These are phyloP conservation scores for Yamadazyma sp. DNA, from an alignment of 805 yeast genomes.

Conservation along the genomic window DNA sequence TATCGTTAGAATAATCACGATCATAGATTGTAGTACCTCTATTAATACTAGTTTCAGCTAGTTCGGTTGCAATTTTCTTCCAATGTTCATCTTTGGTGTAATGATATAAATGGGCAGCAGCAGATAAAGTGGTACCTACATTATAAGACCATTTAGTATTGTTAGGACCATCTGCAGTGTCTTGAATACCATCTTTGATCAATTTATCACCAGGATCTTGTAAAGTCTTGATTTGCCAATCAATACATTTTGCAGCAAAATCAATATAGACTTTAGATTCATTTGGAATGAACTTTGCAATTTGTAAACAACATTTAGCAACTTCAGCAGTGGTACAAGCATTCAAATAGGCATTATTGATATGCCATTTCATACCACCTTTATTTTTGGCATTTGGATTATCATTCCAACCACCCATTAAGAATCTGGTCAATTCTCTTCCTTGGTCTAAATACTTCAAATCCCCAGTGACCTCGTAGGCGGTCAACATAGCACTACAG, in stretches of 20 bases:
- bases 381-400: slow-evolving; percentile 38
- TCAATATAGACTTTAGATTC: slow-evolving; percentile 47
- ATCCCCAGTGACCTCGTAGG: slow-evolving; percentile 65
- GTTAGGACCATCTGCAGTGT: slow-evolving; percentile 40
- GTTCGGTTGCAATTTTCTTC: slow-evolving; percentile 42
- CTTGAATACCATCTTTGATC: slow-evolving; percentile 59
- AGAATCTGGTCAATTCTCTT: slow-evolving; percentile 54
- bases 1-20: slow-evolving; percentile 54
- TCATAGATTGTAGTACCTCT: slow-evolving; percentile 56
- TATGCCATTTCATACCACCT: slow-evolving; percentile 72
- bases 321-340: slow-evolving; percentile 68
- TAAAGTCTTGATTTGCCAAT: slow-evolving; percentile 53
- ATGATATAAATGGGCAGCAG: slow-evolving; percentile 47
- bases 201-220: slow-evolving; percentile 54
- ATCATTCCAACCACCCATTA: slow-evolving; percentile 63
- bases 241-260: slow-evolving; percentile 58
- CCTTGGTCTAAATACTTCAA: slow-evolving; percentile 51
- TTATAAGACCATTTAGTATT: slow-evolving; percentile 64
- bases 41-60: slow-evolving; percentile 59
- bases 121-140: slow-evolving; percentile 61
- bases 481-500: slow-evolving; percentile 59
- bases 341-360: slow-evolving; percentile 54
- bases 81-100: slow-evolving; percentile 51
- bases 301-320: slow-evolving; percentile 58
- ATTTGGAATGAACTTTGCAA: slow-evolving; percentile 50